Evolutionary conservation across 306 rosid genomes (phyloP).

Genomic region (Inga oerstediana): DNA sequence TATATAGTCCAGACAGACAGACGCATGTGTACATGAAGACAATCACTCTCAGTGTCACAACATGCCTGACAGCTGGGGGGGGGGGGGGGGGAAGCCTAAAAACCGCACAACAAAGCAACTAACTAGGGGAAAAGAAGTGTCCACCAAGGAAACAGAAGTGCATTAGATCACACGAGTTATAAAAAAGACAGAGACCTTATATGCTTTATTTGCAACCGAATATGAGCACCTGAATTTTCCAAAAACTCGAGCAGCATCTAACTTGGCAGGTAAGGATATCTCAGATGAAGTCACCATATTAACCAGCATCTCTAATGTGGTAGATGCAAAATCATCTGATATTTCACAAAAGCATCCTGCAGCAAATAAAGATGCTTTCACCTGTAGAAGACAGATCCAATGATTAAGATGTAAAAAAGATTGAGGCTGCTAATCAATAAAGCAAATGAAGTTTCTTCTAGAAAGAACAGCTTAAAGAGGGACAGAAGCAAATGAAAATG

Average conservation of each 20-base stretch:
- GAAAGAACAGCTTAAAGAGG: constrained; percentile 19
- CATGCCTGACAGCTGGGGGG: not conserved
- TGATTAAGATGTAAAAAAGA: constrained; percentile 24
- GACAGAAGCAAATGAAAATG: constrained; percentile 19
- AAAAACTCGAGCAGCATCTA: constrained; percentile 62
- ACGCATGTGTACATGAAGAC: not conserved
- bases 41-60: not conserved
- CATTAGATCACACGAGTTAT: constrained; percentile 14
- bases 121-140: constrained; percentile 7
- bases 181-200: constrained; percentile 56
- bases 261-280: constrained; percentile 46
- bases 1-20: constrained; percentile 8
- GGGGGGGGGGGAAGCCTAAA: not conserved
- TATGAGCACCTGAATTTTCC: constrained; percentile 65
- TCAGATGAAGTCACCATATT: constrained; percentile 56
- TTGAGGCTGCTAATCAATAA: constrained; percentile 25
- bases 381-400: constrained; percentile 47
- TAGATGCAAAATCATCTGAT: constrained; percentile 76
- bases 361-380: constrained; percentile 77
- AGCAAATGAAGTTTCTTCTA: constrained; percentile 9
- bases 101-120: not conserved
- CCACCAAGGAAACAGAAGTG: not conserved
- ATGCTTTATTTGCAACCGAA: constrained; percentile 60
- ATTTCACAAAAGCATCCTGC: constrained; percentile 81
- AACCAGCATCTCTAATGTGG: constrained; percentile 65